phyloP scores from a whole-genome alignment of 208 protist species.

The Trichomonas tenax region DNA sequence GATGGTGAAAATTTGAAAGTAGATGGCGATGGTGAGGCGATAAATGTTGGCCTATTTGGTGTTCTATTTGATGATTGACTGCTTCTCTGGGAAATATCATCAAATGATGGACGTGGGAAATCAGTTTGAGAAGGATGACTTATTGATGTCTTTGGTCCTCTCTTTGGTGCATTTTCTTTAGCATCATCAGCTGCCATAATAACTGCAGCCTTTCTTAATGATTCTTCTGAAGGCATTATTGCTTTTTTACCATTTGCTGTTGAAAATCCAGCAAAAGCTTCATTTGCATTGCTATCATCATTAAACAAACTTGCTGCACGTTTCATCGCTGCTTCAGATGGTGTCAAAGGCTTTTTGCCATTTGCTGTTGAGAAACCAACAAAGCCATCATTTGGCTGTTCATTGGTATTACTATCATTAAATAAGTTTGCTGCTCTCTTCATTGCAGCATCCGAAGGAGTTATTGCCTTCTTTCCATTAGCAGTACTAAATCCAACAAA shows the following conservation, averaged over 20 bases:
- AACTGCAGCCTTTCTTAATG: background rate
- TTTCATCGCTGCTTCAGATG: background rate
- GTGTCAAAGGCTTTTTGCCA: background rate
- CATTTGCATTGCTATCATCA: background rate
- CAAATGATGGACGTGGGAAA: background rate
- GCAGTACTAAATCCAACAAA: background rate
- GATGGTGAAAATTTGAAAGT: background rate
- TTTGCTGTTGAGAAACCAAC: background rate
- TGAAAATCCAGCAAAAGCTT: background rate
- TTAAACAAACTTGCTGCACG: background rate
- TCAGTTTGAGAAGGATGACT: background rate
- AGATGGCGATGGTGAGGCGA: background rate
- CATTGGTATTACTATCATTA: background rate
- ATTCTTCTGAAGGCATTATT: background rate
- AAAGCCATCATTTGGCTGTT: background rate
- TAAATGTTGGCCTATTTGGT: background rate
- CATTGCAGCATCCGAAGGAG: background rate
- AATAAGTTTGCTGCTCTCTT: background rate
- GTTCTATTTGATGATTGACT: background rate
- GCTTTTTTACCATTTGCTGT: background rate
- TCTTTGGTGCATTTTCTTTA: background rate
- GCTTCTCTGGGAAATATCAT: background rate
- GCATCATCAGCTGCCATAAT: background rate
- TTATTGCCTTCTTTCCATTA: background rate
- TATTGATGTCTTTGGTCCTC: background rate